A percentile compares a stretch with the other conserved stretches of the same genome.
Evolutionary conservation across 2,329 filamentous ascomycete genomes (phyloP).

Genomic region (Colletotrichum aenigma): DNA sequence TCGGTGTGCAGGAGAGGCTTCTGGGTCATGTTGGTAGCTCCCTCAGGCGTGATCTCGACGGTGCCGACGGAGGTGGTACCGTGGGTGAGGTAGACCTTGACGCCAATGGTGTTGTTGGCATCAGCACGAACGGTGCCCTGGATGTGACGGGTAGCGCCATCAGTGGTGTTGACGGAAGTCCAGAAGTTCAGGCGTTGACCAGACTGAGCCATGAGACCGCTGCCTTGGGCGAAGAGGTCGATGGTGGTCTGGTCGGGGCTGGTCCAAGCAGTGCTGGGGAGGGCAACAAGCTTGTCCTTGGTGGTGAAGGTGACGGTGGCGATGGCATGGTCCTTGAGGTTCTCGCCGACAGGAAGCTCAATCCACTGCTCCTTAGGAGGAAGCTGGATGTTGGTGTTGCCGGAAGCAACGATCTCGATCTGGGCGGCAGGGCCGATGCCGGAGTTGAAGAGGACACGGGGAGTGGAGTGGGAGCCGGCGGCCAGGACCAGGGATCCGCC

Average conservation of each 20-base stretch:
- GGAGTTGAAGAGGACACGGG: constrained; percentile 60
- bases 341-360: constrained; percentile 46
- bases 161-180: constrained; percentile 46
- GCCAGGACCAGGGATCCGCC: constrained; percentile 34
- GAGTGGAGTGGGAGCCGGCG: constrained; percentile 57
- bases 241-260: constrained; percentile 29
- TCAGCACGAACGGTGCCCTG: constrained; percentile 52
- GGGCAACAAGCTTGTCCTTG: constrained; percentile 23
- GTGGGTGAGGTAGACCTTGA: constrained; percentile 56
- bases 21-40: constrained; percentile 44
- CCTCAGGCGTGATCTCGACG: constrained; percentile 42
- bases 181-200: constrained; percentile 53
- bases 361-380: constrained; percentile 27
- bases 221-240: constrained; percentile 36
- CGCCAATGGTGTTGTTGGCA: constrained; percentile 44
- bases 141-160: constrained; percentile 39
- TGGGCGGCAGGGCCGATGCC: constrained; percentile 57
- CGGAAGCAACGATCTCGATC: constrained; percentile 51
- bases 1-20: constrained; percentile 38
- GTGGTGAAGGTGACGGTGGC: constrained; percentile 30
- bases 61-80: constrained; percentile 51
- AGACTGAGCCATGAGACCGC: constrained; percentile 47
- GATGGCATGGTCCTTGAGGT: constrained; percentile 37
- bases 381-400: constrained; percentile 32
- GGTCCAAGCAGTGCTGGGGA: constrained; percentile 27